Evolutionary conservation across 2,329 filamentous ascomycete genomes (phyloP).

Genomic region (Aspergillus sp.): DNA sequence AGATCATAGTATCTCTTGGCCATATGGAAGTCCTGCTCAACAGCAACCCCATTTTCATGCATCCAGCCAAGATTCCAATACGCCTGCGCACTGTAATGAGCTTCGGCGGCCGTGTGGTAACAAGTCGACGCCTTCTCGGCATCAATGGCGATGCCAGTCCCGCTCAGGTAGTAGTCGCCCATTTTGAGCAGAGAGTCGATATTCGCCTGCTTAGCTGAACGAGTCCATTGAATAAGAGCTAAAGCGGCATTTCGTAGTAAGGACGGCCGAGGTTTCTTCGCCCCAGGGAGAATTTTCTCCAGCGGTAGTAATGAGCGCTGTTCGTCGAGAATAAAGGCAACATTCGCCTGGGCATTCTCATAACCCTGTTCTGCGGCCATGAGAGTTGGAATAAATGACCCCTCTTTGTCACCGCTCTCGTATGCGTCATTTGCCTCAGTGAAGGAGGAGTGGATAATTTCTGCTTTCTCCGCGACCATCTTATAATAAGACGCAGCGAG

Average conservation of each 20-base stretch:
- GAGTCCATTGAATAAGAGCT: constrained; percentile 90
- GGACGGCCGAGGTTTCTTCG: constrained; percentile 41
- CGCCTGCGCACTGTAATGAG: constrained; percentile 87
- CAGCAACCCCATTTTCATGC: constrained; percentile 93
- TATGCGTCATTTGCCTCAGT: constrained; percentile 80
- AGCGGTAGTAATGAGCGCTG: constrained; percentile 62
- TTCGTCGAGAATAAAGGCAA: constrained; percentile 81
- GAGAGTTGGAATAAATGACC: constrained; percentile 77
- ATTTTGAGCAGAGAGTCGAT: constrained; percentile 95
- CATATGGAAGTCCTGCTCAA: constrained; percentile 94
- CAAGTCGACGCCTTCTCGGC: constrained; percentile 87
- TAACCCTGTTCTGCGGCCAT: constrained; percentile 92
- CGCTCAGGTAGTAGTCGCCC: constrained; percentile 93
- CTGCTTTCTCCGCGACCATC: constrained; percentile 70
- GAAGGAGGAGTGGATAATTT: constrained; percentile 74
- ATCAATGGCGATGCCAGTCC: constrained; percentile 70
- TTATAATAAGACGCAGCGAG: constrained; percentile 82
- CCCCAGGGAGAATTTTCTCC: constrained; percentile 52
- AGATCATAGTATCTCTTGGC: constrained; percentile 96
- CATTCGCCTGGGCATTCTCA: constrained; percentile 84
- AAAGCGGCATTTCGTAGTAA: constrained; percentile 61
- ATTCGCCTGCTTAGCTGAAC: constrained; percentile 89
- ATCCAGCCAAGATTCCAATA: constrained; percentile 99
- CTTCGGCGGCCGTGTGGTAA: constrained; percentile 89
- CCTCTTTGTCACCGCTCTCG: constrained; percentile 73